Base-by-base conservation (phyloP, 768 basidiomycete species). In the Xerocomellus chrysenteron region DNA sequence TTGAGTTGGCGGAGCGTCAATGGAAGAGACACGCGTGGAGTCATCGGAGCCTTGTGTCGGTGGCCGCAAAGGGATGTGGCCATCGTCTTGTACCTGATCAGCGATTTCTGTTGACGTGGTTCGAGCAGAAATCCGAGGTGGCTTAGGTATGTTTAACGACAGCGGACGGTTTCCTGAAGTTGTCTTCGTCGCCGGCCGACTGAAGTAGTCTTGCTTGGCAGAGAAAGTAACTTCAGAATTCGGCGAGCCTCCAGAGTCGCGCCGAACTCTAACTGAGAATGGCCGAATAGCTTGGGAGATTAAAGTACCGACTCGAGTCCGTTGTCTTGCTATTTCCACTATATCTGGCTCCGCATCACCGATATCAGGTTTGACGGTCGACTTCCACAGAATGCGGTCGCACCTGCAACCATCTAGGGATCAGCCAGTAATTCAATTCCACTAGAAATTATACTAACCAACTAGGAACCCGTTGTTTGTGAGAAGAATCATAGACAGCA, bases 331-430 rank as follows among this genome's bases (percentile, higher is more conserved):
- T 49, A 65, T 44, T 42, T 66, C 61, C 37, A 67, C 64, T 47
- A 67, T 33, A n/a, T 73, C 72, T 11, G 78, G 75, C 16, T 73
- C 74, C 36, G 76, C 78, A 10, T 73, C 68, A 26, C 78, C 74
- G 1, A 74, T 71, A 13, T 78, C 78, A 16, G 79, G 80, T 32
- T 74, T 65, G 26, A 88, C 77, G 1, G 86, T 91, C 6, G 87
- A 80, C 70, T 91, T 93, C 85, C 85, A 92, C 5, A 93, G 72
- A 44, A 93, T 89, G 19, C 91, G 84, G 68, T 93, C 91, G 65
- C 91, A 93, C 88, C 88, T 90, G 50, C 8, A 56, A 39, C 5
- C n/a, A 24, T 35, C 37, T 43, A 35, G 36, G 13, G 40, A 47
- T 67, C 28, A 56, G 55, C 32, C 44, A 55, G 28, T 42, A 32